Conservation (phyloP, 129 eudicot species). For the Ambrosia artemisiifolia region DNA sequence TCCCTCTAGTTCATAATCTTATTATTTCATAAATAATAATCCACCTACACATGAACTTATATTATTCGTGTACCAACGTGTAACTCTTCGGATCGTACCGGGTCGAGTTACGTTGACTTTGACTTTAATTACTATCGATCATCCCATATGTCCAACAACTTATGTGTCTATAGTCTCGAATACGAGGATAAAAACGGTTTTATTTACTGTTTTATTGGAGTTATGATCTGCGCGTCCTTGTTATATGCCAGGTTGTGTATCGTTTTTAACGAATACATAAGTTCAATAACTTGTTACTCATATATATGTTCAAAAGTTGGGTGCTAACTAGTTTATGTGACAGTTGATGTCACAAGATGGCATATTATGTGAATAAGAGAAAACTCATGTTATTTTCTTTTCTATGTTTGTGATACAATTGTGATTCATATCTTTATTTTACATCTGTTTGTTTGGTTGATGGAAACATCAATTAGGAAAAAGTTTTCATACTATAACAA, state of each 20-base stretch:
- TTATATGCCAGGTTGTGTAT: constrained; percentile 14
- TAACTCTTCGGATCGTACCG: too few species aligned
- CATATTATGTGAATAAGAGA: constrained; percentile 30
- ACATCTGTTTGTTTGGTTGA: not conserved
- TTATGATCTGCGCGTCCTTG: constrained; percentile 5
- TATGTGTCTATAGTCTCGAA: constrained; percentile 31
- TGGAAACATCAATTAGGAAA: not conserved
- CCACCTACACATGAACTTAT: too few species aligned
- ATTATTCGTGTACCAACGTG: too few species aligned
- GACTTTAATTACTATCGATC: too few species aligned
- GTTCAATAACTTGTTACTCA: constrained; percentile 31
- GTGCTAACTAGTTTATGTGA: not conserved
- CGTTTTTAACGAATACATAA: constrained; percentile 16
- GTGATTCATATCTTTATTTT: not conserved
- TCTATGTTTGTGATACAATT: not conserved
- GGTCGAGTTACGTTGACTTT: too few species aligned
- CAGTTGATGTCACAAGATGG: constrained; percentile 11
- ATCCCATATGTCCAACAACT: too few species aligned
- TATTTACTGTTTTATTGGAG: constrained; percentile 23
- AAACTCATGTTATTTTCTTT: not conserved
- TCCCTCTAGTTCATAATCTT: too few species aligned
- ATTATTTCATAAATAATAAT: too few species aligned
- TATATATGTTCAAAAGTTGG: constrained; percentile 18
- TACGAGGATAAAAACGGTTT: constrained; percentile 19
- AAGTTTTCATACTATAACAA: too few species aligned